Evolutionary conservation across 352 stramenopile genomes (phyloP).

Genomic region (Globisporangium polare): DNA sequence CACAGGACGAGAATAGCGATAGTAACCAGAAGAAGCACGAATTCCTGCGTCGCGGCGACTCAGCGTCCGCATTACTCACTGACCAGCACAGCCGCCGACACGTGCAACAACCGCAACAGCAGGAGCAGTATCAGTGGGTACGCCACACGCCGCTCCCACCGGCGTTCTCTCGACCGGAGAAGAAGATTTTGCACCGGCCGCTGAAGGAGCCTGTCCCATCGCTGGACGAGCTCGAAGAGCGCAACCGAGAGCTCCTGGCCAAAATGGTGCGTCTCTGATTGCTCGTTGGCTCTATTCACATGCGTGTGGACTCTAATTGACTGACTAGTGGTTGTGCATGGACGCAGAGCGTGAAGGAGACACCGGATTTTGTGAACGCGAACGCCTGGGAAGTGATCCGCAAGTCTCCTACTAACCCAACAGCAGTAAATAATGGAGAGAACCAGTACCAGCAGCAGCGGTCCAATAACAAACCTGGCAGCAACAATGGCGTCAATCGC

Average conservation of each 20-base stretch:
- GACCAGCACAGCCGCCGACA: conserved; percentile 8
- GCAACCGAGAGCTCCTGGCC: conserved; percentile 31
- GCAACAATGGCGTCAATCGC: conserved; percentile 18
- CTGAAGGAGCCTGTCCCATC: conserved; percentile 50
- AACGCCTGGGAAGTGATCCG: conserved; percentile 82
- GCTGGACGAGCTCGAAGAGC: conserved; percentile 39
- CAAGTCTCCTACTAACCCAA: conserved; percentile 21
- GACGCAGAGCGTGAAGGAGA: conserved; percentile 52
- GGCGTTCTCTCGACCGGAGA: conserved; percentile 9
- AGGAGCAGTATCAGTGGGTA: conserved; percentile 2
- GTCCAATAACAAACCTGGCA: background rate
- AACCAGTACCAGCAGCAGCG: conserved; percentile 2
- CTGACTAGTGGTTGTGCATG: background rate
- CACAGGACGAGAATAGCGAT: conserved; percentile 7
- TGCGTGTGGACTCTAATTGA: background rate
- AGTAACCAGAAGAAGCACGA: conserved; percentile 23
- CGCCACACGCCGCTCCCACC: background rate
- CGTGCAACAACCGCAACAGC: conserved; percentile 6
- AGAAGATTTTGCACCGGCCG: conserved; percentile 6
- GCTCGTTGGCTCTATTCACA: too few species aligned
- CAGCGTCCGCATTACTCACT: conserved; percentile 7
- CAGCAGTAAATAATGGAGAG: background rate
- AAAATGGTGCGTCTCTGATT: conserved; percentile 18
- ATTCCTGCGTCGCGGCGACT: conserved; percentile 29
- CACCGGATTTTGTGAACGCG: conserved; percentile 59